Evolutionary conservation across 2,329 filamentous ascomycete species (phyloP).

Genomic region (Aspergillus floridensis): DNA sequence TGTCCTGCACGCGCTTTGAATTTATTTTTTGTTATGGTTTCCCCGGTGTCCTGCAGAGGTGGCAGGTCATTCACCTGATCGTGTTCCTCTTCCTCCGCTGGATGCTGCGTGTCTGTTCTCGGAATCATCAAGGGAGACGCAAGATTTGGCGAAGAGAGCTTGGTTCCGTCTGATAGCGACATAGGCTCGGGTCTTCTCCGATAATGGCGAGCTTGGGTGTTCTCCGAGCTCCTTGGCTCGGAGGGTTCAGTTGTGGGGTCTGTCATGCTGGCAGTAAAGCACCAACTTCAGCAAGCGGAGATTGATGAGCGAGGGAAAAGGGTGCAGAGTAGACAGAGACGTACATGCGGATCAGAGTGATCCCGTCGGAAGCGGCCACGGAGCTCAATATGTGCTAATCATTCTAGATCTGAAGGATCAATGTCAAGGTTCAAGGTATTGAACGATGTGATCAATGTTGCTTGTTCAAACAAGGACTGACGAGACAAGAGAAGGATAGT

Average conservation of each 20-base stretch:
- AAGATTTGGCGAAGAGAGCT: conserved; percentile 29
- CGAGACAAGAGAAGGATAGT: too few relatives aligned
- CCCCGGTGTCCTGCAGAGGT: conserved; percentile 6
- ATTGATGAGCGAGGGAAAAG: background rate
- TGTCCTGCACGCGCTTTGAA: conserved; percentile 11
- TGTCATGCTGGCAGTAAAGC: conserved; percentile 21
- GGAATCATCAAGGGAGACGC: conserved; percentile 26
- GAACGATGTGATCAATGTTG: background rate
- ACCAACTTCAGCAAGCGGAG: background rate
- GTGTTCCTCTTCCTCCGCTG: conserved; percentile 16
- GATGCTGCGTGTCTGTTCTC: conserved; percentile 16
- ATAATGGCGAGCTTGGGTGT: conserved; percentile 16
- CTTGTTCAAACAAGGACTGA: background rate
- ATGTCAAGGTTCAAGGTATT: background rate
- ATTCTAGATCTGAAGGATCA: background rate
- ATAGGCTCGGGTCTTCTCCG: conserved; percentile 21
- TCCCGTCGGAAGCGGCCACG: conserved; percentile 13
- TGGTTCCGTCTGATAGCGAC: conserved; percentile 19
- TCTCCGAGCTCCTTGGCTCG: conserved; percentile 19
- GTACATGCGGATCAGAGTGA: conserved; percentile 24
- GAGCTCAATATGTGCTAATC: conserved; percentile 1
- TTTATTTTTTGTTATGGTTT: conserved; percentile 6
- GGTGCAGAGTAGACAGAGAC: background rate
- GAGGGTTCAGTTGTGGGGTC: conserved; percentile 21
- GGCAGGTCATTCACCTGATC: conserved; percentile 2